These are phyloP conservation scores for Balakata baccata DNA, from an alignment of 345 rosid species.

Conservation along the genomic window DNA sequence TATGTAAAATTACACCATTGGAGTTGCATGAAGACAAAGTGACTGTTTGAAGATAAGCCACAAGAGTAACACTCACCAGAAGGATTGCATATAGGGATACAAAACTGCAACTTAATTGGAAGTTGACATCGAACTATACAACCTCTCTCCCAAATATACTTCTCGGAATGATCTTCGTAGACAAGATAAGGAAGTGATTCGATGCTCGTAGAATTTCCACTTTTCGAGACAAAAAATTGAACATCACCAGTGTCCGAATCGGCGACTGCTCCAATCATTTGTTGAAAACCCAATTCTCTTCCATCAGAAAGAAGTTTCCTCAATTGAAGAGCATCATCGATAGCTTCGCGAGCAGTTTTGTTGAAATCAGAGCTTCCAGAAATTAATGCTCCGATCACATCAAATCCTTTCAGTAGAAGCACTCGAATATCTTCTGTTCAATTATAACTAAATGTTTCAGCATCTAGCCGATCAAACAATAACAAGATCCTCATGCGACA, in stretches of 20 bases:
- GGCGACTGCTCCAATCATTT: slow-evolving; percentile 62
- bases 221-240: slow-evolving; percentile 50
- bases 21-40: background rate
- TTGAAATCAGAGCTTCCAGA: slow-evolving; percentile 43
- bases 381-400: slow-evolving; percentile 63
- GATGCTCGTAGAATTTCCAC: slow-evolving; percentile 34
- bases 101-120: slow-evolving; percentile 63
- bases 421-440: slow-evolving; percentile 66
- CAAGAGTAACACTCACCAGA: slow-evolving; percentile 42
- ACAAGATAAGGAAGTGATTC: slow-evolving; percentile 50
- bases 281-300: slow-evolving; percentile 34
- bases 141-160: slow-evolving; percentile 73
- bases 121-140: slow-evolving; percentile 79
- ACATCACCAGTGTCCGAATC: slow-evolving; percentile 39
- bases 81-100: slow-evolving; percentile 44
- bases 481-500: background rate
- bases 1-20: background rate
- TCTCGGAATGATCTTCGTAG: slow-evolving; percentile 57
- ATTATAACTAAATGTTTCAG: background rate
- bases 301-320: slow-evolving; percentile 44
- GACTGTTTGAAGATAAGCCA: background rate
- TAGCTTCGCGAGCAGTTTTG: slow-evolving; percentile 48
- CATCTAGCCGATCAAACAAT: background rate
- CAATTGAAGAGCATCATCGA: slow-evolving; percentile 50
- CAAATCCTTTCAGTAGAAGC: slow-evolving; percentile 66